phyloP scores from a whole-genome alignment of 768 basidiomycete genomes.

The Mycena kentingensis region DNA sequence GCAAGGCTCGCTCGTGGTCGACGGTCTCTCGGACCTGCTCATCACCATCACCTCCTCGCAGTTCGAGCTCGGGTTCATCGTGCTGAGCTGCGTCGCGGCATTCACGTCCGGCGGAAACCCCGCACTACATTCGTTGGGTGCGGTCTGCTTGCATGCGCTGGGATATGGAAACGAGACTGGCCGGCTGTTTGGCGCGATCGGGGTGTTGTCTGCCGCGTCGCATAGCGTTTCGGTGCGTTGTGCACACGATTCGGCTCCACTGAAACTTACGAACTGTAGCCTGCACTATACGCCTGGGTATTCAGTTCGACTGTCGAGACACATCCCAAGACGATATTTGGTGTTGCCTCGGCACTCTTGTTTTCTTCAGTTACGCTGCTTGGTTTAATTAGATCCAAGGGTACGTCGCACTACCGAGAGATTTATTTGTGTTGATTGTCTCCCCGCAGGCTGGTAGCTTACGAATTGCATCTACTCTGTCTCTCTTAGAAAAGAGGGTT shows the following conservation, averaged over 20 bases:
- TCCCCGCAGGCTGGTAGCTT: too few relatives aligned
- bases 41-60: slow-evolving; percentile 56
- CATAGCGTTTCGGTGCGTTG: slow-evolving; percentile 58
- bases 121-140: slow-evolving; percentile 63
- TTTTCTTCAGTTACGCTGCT: slow-evolving; percentile 50
- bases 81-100: slow-evolving; percentile 60
- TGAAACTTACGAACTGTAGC: slow-evolving; percentile 40
- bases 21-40: slow-evolving; percentile 63
- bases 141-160: slow-evolving; percentile 63
- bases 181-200: slow-evolving; percentile 70
- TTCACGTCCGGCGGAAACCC: slow-evolving; percentile 72
- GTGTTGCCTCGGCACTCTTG: slow-evolving; percentile 57
- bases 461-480: too few relatives aligned
- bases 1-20: slow-evolving; percentile 64
- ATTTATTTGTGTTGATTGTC: too few relatives aligned
- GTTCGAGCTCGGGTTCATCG: slow-evolving; percentile 56
- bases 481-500: too few relatives aligned
- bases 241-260: not conserved
- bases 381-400: slow-evolving; percentile 34
- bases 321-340: slow-evolving; percentile 72
- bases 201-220: slow-evolving; percentile 64
- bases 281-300: slow-evolving; percentile 65
- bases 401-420: not conserved
- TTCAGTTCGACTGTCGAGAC: slow-evolving; percentile 65
- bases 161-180: slow-evolving; percentile 52